phyloP scores from a whole-genome alignment of 1,284 basidiomycete genomes.

The Moniliophthora roreri region DNA sequence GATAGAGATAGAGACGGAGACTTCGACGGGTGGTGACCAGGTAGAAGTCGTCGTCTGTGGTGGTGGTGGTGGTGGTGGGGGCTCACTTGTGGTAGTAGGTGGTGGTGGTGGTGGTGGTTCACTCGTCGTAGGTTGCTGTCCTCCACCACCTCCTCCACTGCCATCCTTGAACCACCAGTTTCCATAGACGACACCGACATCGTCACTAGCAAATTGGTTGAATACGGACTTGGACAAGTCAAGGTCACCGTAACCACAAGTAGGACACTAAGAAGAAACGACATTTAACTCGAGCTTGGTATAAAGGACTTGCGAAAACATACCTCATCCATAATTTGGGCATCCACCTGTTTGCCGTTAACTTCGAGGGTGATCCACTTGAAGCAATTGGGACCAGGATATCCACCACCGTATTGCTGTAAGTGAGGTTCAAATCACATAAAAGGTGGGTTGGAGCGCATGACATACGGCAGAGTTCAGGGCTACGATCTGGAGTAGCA shows the following conservation, averaged over 20 bases:
- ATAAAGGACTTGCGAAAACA: too few relatives aligned
- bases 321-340: background rate
- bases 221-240: background rate
- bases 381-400: conserved; percentile 66
- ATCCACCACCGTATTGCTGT: conserved; percentile 52
- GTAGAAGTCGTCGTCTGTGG: too few relatives aligned
- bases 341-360: conserved; percentile 49
- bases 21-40: too few relatives aligned
- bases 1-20: background rate
- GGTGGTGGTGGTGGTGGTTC: background rate
- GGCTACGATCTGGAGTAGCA: conserved; percentile 36
- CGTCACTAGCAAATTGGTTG: background rate
- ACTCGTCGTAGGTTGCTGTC: conserved; percentile 17
- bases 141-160: conserved; percentile 5
- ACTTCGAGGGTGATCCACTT: conserved; percentile 64
- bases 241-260: background rate
- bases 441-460: background rate
- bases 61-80: too few relatives aligned
- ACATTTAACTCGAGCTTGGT: conserved; percentile 23
- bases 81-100: too few relatives aligned
- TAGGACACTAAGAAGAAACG: conserved; percentile 20
- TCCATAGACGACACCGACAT: background rate
- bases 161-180: background rate
- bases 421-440: conserved; percentile 5
- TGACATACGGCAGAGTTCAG: conserved; percentile 20